These are phyloP conservation scores for Chamaecyparis obtusa DNA, from an alignment of 75 land plant genomes.

Conservation along the genomic window DNA sequence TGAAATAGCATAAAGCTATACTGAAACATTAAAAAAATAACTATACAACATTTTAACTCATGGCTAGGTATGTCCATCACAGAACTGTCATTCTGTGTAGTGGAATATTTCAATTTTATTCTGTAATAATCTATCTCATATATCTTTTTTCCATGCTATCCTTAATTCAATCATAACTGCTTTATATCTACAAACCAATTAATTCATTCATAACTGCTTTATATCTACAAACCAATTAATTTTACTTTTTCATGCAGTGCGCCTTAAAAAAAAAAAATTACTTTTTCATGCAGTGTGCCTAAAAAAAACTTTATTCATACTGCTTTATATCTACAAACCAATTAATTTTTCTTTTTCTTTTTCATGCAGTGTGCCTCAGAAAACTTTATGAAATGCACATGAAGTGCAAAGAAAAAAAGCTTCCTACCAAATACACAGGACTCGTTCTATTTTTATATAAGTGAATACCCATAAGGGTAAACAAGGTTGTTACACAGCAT, in stretches of 20 bases:
- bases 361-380: neutral
- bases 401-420: no score
- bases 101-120: neutral
- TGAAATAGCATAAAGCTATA: no score
- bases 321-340: neutral
- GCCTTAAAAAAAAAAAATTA: no score
- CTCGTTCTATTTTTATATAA: neutral
- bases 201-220: no score
- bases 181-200: no score
- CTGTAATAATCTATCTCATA: neutral
- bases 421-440: neutral
- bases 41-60: neutral
- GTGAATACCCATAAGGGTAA: neutral
- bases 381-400: neutral
- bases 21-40: neutral
- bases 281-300: no score
- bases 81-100: neutral
- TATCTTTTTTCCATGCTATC: neutral
- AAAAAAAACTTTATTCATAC: no score
- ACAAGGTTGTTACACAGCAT: neutral
- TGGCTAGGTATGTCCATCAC: no score
- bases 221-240: no score
- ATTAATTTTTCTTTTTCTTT: neutral
- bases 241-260: no score
- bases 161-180: no score